phyloP scores from a whole-genome alignment of 495 filamentous ascomycete genomes.

The Penicillium diatomitis region DNA sequence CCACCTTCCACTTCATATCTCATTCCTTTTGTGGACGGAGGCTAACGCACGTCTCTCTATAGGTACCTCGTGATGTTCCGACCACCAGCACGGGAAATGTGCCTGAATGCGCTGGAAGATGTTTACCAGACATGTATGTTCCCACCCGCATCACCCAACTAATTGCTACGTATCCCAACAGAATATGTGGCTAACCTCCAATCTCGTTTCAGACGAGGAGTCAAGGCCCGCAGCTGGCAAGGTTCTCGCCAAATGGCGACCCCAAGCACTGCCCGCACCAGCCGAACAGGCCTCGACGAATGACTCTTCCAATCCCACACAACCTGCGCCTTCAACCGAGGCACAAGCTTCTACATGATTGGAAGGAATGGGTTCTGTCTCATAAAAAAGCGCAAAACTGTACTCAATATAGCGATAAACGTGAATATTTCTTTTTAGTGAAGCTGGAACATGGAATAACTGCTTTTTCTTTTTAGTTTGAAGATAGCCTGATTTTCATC shows the following conservation, averaged over 20 bases:
- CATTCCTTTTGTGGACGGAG: not conserved
- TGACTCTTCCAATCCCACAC: not conserved
- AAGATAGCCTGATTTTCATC: no score
- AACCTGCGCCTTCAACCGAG: not conserved
- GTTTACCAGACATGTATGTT: conserved; percentile 62
- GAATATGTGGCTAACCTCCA: not conserved
- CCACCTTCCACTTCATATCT: not conserved
- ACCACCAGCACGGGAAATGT: conserved; percentile 72
- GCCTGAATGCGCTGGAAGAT: conserved; percentile 73
- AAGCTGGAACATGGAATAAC: no score
- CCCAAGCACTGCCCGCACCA: conserved; percentile 9
- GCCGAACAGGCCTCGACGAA: not conserved
- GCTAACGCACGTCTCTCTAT: conserved; percentile 1
- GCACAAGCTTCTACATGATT: not conserved
- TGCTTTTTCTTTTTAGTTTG: no score
- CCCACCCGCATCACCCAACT: not conserved
- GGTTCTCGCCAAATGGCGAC: conserved; percentile 36
- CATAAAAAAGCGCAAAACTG: no score
- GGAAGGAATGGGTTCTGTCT: no score
- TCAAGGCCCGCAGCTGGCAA: conserved; percentile 36
- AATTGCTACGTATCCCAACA: not conserved
- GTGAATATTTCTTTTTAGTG: no score
- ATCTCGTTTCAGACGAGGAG: conserved; percentile 28
- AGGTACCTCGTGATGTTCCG: conserved; percentile 80
- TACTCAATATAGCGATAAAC: no score